Conservation (phyloP, 495 filamentous ascomycete genomes). For the Chlorociboria aeruginascens region DNA sequence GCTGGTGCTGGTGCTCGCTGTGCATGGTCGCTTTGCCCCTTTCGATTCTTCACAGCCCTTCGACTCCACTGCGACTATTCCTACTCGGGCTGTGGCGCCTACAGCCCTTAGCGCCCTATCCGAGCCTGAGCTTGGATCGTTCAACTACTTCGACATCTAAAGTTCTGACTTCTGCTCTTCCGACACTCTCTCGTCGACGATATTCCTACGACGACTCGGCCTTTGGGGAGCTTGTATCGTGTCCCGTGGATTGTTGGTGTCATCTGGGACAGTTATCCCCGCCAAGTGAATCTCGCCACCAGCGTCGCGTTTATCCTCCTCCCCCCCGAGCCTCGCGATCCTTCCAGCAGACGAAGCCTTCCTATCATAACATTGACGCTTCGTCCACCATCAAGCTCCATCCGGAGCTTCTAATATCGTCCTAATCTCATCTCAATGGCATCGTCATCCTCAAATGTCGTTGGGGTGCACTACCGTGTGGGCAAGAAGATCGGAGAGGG, state of each 20-base stretch:
- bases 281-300: neutral
- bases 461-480: conserved; percentile 97
- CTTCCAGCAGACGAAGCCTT: neutral
- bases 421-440: conserved; percentile 45
- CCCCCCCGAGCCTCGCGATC: conserved; percentile 6
- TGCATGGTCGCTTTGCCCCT: neutral
- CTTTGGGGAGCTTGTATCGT: neutral
- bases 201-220: neutral
- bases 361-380: conserved; percentile 3
- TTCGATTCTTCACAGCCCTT: neutral
- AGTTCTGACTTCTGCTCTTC: neutral
- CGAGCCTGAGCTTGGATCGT: neutral
- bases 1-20: conserved; percentile 4
- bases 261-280: neutral
- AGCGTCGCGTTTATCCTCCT: conserved; percentile 10
- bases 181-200: neutral
- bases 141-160: neutral
- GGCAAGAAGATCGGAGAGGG: conserved; percentile 99
- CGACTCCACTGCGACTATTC: neutral
- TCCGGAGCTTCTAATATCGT: conserved; percentile 4
- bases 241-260: neutral
- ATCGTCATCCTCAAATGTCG: conserved; percentile 93
- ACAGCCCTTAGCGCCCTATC: too few relatives aligned
- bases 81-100: too few relatives aligned
- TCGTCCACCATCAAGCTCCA: conserved; percentile 6